Evolutionary conservation across 805 yeast genomes (phyloP), one percentile per base, ranked within the genome.

Genomic region (Candida takata): DNA sequence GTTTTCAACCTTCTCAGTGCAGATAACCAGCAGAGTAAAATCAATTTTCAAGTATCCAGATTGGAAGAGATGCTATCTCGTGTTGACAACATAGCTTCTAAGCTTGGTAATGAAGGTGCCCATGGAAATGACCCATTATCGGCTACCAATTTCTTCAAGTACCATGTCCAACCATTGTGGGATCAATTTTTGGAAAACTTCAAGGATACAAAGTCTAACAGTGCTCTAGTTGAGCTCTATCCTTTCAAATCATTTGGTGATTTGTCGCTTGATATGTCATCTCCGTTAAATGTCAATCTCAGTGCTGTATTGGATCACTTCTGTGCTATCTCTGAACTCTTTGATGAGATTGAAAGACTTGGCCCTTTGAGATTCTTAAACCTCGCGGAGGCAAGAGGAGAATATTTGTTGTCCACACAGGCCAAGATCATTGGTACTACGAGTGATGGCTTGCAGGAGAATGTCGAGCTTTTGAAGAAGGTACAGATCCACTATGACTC

Each of bases 41-140:
- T 35, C 11, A n/a, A 25, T 6, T 13, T 13, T 16, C 23, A 14
- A 2, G 8, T 13, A 11, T 12, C 9, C 11, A 58, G 54, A 29
- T 45, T 52, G 10, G 4, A 9, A 3, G 13, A 14, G 0, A 37
- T 51, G 7, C 41, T 62, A 13, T 24, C 21, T 6, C 33, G 46
- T 21, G 67, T 62, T 24, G 60, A 52, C 23, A 32, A 40, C 2
- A 36, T 65, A 8, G 65, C 70, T 0, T 34, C 36, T 2, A 29
- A 43, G 3, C 24, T 65, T 20, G 52, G 46, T 1, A 41, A 55
- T 12, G 56, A 55, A 2, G 69, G 66, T 3, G 62, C 58, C 0
- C 61, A 60, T 46, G 67, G 65, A 3, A 60, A 58, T 28, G 59
- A 64, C 21, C 47, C 61, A 11, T 58, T 54, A n/a, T 54, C 67